Base-by-base conservation (phyloP, 495 filamentous ascomycete species). In the Hypoxylon subgilvum region DNA sequence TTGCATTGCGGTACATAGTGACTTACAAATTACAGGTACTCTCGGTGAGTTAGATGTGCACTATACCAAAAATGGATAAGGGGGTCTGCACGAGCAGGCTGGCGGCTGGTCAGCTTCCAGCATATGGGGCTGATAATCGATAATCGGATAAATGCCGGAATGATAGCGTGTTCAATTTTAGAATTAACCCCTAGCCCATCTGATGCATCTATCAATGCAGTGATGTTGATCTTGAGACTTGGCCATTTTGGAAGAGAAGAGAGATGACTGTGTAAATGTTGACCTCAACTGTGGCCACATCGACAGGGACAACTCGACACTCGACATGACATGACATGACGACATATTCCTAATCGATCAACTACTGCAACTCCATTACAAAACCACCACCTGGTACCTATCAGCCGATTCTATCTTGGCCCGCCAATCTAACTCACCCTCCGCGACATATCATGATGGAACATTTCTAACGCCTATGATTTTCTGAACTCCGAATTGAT, bases 101-200 rank as follows among this genome's bases (percentile, higher is more conserved):
- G n/a, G n/a, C n/a, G n/a, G n/a, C n/a, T n/a, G n/a, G n/a, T n/a
- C n/a, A n/a, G n/a, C n/a, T n/a, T n/a, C n/a, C n/a, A n/a, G n/a
- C n/a, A n/a, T n/a, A n/a, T n/a, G n/a, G n/a, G n/a, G n/a, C n/a
- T n/a, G n/a, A n/a, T n/a, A 21, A 49, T 45, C 36, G 52, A 55
- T 44, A 7, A 36, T 55, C 62, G 62, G 62, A 56, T 67, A 70
- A 68, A 68, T 54, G 13, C 63, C 71, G 71, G 69, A 70, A 72
- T 51, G 69, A 57, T 63, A 69, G 68, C 64, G 69, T 73, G 70
- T 71, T 66, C 66, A 66, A 50, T 57, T 42, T 36, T 9, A 31
- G 34, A 30, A 8, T 38, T 28, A 18, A 44, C 39, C 38, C 38
- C 39, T 22, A 13, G 36, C 22, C 31, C 17, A 16, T 35, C 42